phyloP scores from a whole-genome alignment of 495 filamentous ascomycete species.

The Xylaria longipes region DNA sequence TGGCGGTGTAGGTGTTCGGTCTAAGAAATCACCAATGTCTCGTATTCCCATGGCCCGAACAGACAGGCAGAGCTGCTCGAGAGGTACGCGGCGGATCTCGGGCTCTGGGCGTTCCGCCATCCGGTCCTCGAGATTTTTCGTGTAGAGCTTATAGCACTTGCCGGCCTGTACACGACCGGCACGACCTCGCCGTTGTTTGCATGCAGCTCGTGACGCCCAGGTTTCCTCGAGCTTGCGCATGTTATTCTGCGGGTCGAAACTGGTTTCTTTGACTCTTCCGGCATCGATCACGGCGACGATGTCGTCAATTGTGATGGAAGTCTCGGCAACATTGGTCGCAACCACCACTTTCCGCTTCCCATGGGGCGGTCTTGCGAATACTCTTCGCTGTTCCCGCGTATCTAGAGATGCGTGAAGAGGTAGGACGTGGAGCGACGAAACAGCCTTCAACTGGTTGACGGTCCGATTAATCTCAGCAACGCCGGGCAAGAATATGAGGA shows the following conservation, averaged over 20 bases:
- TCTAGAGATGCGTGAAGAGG: conserved; percentile 93
- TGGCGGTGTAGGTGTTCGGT: conserved; percentile 86
- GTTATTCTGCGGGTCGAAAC: conserved; percentile 89
- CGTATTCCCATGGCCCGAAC: conserved; percentile 92
- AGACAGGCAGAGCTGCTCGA: conserved; percentile 93
- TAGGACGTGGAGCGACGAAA: conserved; percentile 78
- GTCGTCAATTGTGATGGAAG: conserved; percentile 97
- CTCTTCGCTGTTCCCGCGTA: conserved; percentile 82
- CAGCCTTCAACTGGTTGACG: conserved; percentile 68
- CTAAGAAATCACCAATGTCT: conserved; percentile 80
- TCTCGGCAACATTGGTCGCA: conserved; percentile 96
- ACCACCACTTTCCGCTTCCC: conserved; percentile 91
- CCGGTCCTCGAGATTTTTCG: conserved; percentile 74
- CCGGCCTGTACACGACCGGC: conserved; percentile 91
- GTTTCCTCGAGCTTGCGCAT: conserved; percentile 94
- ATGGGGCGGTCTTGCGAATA: conserved; percentile 76
- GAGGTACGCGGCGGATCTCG: conserved; percentile 88
- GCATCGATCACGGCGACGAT: conserved; percentile 96
- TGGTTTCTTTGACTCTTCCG: conserved; percentile 94
- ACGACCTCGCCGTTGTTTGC: conserved; percentile 94
- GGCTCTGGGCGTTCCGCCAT: conserved; percentile 93
- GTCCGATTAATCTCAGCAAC: conserved; percentile 86
- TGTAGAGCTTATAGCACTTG: conserved; percentile 95
- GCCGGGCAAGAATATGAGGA: conserved; percentile 91
- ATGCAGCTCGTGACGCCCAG: conserved; percentile 93